Evolutionary conservation across 495 filamentous ascomycete species (phyloP), one percentile per base, ranked within the genome.

Genomic region (Darksidea phi): DNA sequence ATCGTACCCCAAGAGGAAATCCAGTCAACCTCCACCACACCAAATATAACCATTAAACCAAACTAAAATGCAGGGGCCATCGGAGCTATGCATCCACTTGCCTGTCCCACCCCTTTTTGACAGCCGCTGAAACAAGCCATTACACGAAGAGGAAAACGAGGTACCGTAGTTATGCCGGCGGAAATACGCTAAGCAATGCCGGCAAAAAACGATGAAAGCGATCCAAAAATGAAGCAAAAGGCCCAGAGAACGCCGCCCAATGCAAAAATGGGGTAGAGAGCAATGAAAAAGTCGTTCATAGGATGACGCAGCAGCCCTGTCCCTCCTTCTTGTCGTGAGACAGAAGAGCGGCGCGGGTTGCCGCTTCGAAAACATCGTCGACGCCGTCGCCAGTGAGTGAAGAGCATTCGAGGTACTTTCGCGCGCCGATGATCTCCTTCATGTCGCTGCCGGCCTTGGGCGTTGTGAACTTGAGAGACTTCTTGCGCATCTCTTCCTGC

Each of bases 281-380:
- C 23, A 41, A 53, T 54, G n/a, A 36, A 63, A 49, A 43, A 12
- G 12, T 41, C 20, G 18, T 52, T 92, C 78, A 98, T 84, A 97
- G 84, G 70, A 98, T 92, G 46, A 90, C 82, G 75, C 94, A 98
- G 80, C 94, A 97, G 17, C 88, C 87, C 47, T 79, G 75, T 53
- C 84, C 82, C 73, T 95, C 89, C 24, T 86, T 84, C 74, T 93
- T 93, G 68, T 97, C 93, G 58, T 95, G 94, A 36, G 86, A 93
- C 18, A 96, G 80, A 54, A 99, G 78, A 25, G 94, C 92, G n/a
- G 94, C 93, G 69, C 94, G 82, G 54, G 94, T 99, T 8, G 94
- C 94, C 25, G 94, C 94, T 72, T 99, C 94, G 70, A 99, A 99
- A 12, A 99, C 94, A 75, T 99, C 94, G 73, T 99, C 94, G 21